These are phyloP conservation scores for Paramecium sonneborni DNA, from an alignment of 73 alveolate species.

Conservation along the genomic window DNA sequence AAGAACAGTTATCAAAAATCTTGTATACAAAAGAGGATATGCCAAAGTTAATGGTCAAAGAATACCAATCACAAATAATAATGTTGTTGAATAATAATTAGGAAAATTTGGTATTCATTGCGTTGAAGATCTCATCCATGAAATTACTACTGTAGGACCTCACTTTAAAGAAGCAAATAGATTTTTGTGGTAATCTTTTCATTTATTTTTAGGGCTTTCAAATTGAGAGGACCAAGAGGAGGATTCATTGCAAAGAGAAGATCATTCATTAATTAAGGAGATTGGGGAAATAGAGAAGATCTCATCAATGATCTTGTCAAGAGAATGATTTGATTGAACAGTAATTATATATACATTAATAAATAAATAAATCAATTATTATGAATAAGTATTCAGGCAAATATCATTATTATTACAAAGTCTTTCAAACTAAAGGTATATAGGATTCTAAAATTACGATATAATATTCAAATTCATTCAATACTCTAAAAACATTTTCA, in stretches of 20 bases:
- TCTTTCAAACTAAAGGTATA: too few relatives aligned
- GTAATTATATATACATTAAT: neutral
- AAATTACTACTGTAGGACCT: conserved; percentile 91
- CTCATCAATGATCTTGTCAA: conserved; percentile 87
- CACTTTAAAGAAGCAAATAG: conserved; percentile 96
- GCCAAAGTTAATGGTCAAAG: conserved; percentile 78
- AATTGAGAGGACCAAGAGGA: conserved; percentile 74
- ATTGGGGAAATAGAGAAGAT: conserved; percentile 97
- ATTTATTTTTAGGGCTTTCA: conserved; percentile 73
- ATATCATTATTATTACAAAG: neutral
- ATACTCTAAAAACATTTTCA: too few relatives aligned
- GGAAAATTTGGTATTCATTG: conserved; percentile 94
- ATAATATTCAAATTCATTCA: too few relatives aligned
- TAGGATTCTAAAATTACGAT: too few relatives aligned
- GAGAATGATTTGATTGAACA: conserved; percentile 81
- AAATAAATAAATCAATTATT: neutral
- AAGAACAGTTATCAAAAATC: conserved; percentile 79
- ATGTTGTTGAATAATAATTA: conserved; percentile 76
- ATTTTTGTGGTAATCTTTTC: conserved; percentile 81
- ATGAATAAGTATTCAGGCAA: neutral
- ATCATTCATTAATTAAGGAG: conserved; percentile 88
- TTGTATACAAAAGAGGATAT: conserved; percentile 95
- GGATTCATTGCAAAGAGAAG: conserved; percentile 90
- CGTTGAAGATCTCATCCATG: conserved; percentile 80
- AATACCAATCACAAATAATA: conserved; percentile 93